A percentile compares a stretch with the other conserved stretches of the same genome.
These are phyloP conservation scores for Lecanicillium sp. DNA, from an alignment of 2,329 filamentous ascomycete genomes.

Conservation along the genomic window DNA sequence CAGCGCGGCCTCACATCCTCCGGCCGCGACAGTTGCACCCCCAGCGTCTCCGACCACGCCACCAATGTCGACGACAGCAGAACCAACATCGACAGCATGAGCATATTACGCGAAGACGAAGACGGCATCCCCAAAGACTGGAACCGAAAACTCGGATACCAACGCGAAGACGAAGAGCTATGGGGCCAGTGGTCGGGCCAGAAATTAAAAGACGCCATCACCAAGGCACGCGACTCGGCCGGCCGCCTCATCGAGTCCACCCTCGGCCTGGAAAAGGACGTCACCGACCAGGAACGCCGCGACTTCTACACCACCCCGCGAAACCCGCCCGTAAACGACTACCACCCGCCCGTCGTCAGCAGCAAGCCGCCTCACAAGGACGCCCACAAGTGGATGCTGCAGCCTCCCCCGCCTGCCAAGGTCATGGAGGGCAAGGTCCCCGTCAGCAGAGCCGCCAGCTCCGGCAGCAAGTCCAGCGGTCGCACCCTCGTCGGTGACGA, in stretches of 20 bases:
- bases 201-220: conserved; percentile 51
- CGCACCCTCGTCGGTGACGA: conserved; percentile 38
- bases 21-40: conserved; percentile 47
- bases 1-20: conserved; percentile 55
- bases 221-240: conserved; percentile 52
- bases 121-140: conserved; percentile 45
- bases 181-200: conserved; percentile 64
- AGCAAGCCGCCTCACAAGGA: conserved; percentile 63
- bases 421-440: conserved; percentile 84
- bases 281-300: conserved; percentile 47
- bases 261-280: conserved; percentile 45
- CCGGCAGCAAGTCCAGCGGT: conserved; percentile 44
- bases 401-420: conserved; percentile 82
- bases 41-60: conserved; percentile 31
- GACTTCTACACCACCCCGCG: conserved; percentile 55
- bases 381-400: conserved; percentile 84
- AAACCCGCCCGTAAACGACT: conserved; percentile 75
- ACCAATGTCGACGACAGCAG: conserved; percentile 34
- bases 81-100: conserved; percentile 34
- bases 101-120: conserved; percentile 43
- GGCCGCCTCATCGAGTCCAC: conserved; percentile 48
- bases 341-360: conserved; percentile 78
- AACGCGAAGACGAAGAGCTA: conserved; percentile 80
- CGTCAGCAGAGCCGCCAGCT: conserved; percentile 57
- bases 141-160: conserved; percentile 69